Conservation (phyloP, 192 early-diverging fungal species). For the Globomyces pollinis-pini region DNA sequence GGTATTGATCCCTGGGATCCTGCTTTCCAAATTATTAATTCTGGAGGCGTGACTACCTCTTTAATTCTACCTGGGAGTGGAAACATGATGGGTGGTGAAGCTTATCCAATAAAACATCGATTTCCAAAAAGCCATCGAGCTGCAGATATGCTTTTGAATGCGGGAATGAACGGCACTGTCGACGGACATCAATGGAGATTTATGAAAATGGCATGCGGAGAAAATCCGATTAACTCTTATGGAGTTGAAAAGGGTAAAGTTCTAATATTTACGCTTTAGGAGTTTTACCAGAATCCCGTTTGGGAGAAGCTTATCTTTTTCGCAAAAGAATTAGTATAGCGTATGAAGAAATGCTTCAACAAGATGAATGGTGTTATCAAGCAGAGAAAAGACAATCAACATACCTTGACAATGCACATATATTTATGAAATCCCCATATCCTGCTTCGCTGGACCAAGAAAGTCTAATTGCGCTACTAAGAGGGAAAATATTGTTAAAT, state of each 20-base stretch:
- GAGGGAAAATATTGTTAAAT: conserved; percentile 63
- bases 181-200: conserved; percentile 47
- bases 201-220: conserved; percentile 81
- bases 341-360: conserved; percentile 22
- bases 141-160: conserved; percentile 62
- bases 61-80: conserved; percentile 67
- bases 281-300: conserved; percentile 26
- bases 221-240: conserved; percentile 59
- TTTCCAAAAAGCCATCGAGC: conserved; percentile 40
- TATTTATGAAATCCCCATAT: conserved; percentile 35
- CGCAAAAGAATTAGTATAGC: conserved; percentile 55
- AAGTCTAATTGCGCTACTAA: conserved; percentile 53
- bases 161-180: conserved; percentile 24
- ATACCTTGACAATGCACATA: conserved; percentile 25
- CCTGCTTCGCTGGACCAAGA: conserved; percentile 58
- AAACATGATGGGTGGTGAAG: conserved; percentile 72
- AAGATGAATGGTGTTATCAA: conserved; percentile 58
- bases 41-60: conserved; percentile 66
- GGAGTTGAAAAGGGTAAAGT: conserved; percentile 25
- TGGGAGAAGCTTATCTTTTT: conserved; percentile 62
- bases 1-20: conserved; percentile 60
- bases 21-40: conserved; percentile 45
- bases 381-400: conserved; percentile 15
- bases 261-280: no score
- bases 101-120: conserved; percentile 57